These are phyloP conservation scores for Primulina huaijiensis DNA, from an alignment of 257 asterid genomes.

Conservation along the genomic window DNA sequence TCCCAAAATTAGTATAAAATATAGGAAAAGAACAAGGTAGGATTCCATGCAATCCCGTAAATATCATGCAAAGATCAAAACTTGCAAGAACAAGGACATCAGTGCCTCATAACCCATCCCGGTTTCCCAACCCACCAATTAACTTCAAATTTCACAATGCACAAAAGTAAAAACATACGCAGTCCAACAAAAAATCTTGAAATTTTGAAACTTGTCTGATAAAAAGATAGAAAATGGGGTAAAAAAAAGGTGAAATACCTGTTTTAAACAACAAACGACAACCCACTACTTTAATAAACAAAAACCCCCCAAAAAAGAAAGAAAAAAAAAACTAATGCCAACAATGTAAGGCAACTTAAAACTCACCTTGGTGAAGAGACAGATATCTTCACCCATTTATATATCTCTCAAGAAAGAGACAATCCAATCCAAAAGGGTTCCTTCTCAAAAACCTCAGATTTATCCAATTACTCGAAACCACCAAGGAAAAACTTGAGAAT, in stretches of 20 bases:
- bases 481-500: conserved; percentile 3
- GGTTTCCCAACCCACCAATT: not conserved
- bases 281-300: conserved; percentile 11
- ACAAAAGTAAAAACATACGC: not conserved
- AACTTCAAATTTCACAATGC: not conserved
- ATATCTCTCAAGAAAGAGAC: conserved; percentile 20
- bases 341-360: conserved; percentile 15
- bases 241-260: not conserved
- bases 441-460: conserved; percentile 32
- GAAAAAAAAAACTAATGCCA: not conserved
- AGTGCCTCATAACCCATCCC: not conserved
- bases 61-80: not conserved
- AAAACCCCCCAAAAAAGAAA: not conserved
- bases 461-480: conserved; percentile 24
- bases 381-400: conserved; percentile 73
- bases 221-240: not conserved
- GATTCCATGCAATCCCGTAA: not conserved
- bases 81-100: not conserved
- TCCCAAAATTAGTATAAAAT: not conserved
- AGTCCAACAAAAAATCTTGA: conserved; percentile 14
- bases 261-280: conserved; percentile 13
- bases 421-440: not conserved
- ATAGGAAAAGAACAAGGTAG: not conserved
- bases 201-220: not conserved
- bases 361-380: conserved; percentile 74